Evolutionary conservation across 257 asterid genomes (phyloP), one percentile per base, ranked within the genome.

Genomic region (Linaria vulgaris): DNA sequence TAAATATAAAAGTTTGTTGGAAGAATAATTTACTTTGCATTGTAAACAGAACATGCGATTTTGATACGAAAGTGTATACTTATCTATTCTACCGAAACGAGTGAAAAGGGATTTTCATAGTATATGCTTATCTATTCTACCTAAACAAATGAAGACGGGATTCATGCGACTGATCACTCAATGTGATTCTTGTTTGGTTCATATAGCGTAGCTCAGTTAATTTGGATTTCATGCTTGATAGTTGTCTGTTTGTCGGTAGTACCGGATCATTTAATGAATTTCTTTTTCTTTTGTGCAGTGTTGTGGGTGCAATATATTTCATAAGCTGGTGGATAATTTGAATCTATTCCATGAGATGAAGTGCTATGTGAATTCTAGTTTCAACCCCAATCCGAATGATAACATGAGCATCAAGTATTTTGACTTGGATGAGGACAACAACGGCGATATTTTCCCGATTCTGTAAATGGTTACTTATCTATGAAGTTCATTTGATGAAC

Each of bases 281-380:
- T 66, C 0, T 58, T 61, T 15, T 7, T 31, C 19, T 48, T 47
- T 15, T 30, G 72, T 60, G 53, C 59, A 90, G 99, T 94, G 99
- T 70, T 94, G 97, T 59, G 99, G 99, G 56, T 94, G 99, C 87
- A 89, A 89, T 73, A 74, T 88, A 60, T 88, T 74, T 75, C 97
- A 91, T 76, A 91, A 91, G 85, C 86, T 90, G 74, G 99, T 94
- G 79, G 99, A 94, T 71, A 85, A 90, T 70, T 58, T 94, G 88
- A 87, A 90, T 69, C 84, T 89, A 66, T 94, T 94, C 69, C 85
- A 81, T 37, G 99, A 78, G 64, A 90, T 94, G 97, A 90, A 90
- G 74, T 94, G 99, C 80, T 89, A 94, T 31, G 98, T 86, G 76
- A 72, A 62, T 73, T 66, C 95, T 5, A 83, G 83, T 76, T 91